A percentile compares a stretch with the other conserved stretches of the same genome.
Conservation (phyloP, 2,329 filamentous ascomycete genomes). For the Hypoxylon sp. region DNA sequence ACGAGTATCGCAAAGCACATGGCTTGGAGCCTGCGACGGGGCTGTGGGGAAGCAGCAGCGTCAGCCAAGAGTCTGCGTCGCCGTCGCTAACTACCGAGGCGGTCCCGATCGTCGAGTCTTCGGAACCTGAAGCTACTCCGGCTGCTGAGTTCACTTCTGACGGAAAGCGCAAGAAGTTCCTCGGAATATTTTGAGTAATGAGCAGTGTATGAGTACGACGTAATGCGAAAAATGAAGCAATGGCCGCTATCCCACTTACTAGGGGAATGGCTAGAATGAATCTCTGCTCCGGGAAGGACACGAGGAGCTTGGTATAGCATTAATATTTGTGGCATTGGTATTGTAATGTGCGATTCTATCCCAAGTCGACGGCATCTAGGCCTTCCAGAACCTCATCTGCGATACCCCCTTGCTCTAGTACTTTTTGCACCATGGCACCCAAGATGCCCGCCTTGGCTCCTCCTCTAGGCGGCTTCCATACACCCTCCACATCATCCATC, state of each 20-base stretch:
- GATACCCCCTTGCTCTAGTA: conserved; percentile 82
- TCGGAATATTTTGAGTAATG: conserved; percentile 79
- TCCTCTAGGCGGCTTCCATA: conserved; percentile 89
- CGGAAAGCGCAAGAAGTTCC: conserved; percentile 80
- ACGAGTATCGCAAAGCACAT: conserved; percentile 87
- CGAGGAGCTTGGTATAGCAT: conserved; percentile 15
- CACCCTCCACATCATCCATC: conserved; percentile 75
- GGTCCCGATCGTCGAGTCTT: conserved; percentile 25
- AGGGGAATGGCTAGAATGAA: conserved; percentile 23
- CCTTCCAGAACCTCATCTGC: conserved; percentile 89
- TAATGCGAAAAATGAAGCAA: conserved; percentile 11
- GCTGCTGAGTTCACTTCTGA: conserved; percentile 45
- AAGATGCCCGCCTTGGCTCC: conserved; percentile 84
- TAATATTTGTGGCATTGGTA: conserved; percentile 47
- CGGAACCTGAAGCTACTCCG: conserved; percentile 22
- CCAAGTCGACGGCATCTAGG: conserved; percentile 80
- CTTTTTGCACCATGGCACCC: conserved; percentile 80
- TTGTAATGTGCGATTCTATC: conserved; percentile 48
- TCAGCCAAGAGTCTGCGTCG: background rate
- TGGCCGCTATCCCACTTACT: conserved; percentile 6
- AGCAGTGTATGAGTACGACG: conserved; percentile 16
- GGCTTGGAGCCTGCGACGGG: conserved; percentile 72
- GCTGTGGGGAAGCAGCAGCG: conserved; percentile 50
- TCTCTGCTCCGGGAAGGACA: conserved; percentile 32
- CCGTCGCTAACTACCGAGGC: conserved; percentile 15